Evolutionary conservation across 2,329 filamentous ascomycete genomes (phyloP).

Genomic region (Colletotrichum chrysophilum): DNA sequence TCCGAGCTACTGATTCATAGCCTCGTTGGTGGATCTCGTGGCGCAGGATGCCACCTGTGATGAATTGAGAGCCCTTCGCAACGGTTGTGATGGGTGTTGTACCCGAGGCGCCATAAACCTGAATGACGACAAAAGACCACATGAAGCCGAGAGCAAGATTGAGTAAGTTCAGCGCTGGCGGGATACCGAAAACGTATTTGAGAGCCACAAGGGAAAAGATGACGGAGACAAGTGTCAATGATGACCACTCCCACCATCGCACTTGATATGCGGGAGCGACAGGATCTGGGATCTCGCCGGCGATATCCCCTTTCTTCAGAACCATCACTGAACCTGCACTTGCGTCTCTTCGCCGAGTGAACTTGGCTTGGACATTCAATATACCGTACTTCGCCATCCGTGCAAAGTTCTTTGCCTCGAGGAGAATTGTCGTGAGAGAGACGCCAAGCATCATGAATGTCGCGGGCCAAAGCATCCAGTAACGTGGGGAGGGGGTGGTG

Average conservation of each 20-base stretch:
- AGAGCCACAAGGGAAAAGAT: background rate
- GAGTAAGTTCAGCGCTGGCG: background rate
- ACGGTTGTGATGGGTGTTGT: background rate
- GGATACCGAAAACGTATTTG: background rate
- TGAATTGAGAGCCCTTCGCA: background rate
- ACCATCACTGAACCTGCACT: background rate
- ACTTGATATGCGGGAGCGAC: background rate
- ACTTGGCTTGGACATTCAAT: rapidly evolving
- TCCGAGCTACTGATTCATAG: background rate
- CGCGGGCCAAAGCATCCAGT: background rate
- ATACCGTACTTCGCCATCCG: background rate
- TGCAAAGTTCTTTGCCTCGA: background rate
- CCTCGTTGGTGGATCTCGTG: background rate
- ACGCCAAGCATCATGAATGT: background rate
- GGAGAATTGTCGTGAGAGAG: background rate
- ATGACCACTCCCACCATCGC: background rate
- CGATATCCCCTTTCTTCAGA: background rate
- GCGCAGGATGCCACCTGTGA: background rate
- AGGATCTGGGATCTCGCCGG: background rate
- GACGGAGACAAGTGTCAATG: background rate
- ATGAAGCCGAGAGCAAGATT: background rate
- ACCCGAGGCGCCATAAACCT: background rate
- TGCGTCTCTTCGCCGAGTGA: background rate
- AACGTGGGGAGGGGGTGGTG: background rate
- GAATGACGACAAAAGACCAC: background rate